Conservation (phyloP, 805 yeast genomes). For the Hagleromyces aurorensis region DNA sequence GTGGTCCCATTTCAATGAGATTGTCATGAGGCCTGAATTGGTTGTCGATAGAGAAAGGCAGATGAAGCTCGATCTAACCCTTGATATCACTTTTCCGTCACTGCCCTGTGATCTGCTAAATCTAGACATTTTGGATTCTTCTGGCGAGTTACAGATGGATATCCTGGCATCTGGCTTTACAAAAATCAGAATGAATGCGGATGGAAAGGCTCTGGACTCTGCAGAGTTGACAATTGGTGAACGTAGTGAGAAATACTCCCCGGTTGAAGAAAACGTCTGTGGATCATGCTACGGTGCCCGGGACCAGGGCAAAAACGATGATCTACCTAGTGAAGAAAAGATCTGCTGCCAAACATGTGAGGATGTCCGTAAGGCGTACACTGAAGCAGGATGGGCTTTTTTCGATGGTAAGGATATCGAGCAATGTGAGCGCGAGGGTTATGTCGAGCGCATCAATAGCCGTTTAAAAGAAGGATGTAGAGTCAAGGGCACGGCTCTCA, state of each 20-base stretch:
- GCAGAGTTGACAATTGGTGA: slow-evolving; percentile 37
- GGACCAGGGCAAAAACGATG: slow-evolving; percentile 45
- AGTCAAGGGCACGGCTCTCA: slow-evolving; percentile 65
- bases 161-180: slow-evolving; percentile 62
- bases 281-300: slow-evolving; percentile 88
- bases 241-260: slow-evolving; percentile 25
- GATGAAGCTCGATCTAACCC: slow-evolving; percentile 63
- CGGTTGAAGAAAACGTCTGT: slow-evolving; percentile 45
- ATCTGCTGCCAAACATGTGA: slow-evolving; percentile 82
- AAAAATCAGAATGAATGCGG: slow-evolving; percentile 51
- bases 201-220: slow-evolving; percentile 42
- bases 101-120: slow-evolving; percentile 79
- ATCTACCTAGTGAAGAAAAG: slow-evolving; percentile 33
- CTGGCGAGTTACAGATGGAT: slow-evolving; percentile 79
- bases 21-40: slow-evolving; percentile 71
- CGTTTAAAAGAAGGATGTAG: slow-evolving; percentile 82
- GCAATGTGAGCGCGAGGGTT: slow-evolving; percentile 88
- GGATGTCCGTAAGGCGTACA: slow-evolving; percentile 73
- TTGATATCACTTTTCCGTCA: slow-evolving; percentile 77
- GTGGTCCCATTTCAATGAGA: slow-evolving; percentile 61
- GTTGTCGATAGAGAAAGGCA: slow-evolving; percentile 82
- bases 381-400: slow-evolving; percentile 75
- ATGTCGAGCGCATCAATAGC: slow-evolving; percentile 52
- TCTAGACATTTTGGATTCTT: slow-evolving; percentile 80
- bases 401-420: slow-evolving; percentile 79